A percentile compares a stretch with the other conserved stretches of the same genome.
These are phyloP conservation scores for Heliamphora ciliata DNA, from an alignment of 179 eudicot genomes.

Conservation along the genomic window DNA sequence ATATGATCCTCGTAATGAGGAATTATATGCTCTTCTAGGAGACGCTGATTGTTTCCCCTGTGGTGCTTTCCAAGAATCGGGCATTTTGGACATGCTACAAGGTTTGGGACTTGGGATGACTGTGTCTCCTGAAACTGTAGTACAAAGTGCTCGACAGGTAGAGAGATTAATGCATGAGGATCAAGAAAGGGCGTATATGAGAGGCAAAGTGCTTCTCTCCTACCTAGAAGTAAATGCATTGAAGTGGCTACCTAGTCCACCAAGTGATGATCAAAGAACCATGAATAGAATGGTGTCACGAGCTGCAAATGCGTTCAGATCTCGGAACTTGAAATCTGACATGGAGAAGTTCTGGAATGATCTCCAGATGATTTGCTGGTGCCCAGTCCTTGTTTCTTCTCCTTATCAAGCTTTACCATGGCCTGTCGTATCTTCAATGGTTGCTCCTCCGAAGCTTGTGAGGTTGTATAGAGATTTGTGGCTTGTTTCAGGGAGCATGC, in stretches of 20 bases:
- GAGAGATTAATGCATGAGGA: conserved; percentile 58
- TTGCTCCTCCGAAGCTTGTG: conserved; percentile 97
- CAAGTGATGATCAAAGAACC: conserved; percentile 52
- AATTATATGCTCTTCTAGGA: conserved; percentile 72
- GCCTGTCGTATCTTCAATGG: conserved; percentile 75
- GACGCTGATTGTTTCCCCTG: conserved; percentile 84
- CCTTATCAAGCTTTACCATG: conserved; percentile 86
- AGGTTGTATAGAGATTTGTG: conserved; percentile 70
- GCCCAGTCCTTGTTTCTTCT: conserved; percentile 83
- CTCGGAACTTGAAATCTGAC: conserved; percentile 69
- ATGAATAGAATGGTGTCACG: conserved; percentile 69
- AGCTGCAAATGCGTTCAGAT: conserved; percentile 69
- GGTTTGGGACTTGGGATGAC: conserved; percentile 77
- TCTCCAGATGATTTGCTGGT: conserved; percentile 84
- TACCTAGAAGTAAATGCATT: conserved; percentile 94
- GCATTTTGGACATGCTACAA: conserved; percentile 70
- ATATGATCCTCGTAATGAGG: conserved; percentile 96
- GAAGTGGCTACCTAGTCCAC: conserved; percentile 59
- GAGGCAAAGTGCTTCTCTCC: conserved; percentile 82
- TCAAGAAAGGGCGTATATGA: conserved; percentile 59
- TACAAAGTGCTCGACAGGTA: conserved; percentile 80
- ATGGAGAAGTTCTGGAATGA: conserved; percentile 92
- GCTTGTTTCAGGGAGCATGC: conserved; percentile 98
- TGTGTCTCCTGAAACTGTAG: conserved; percentile 72
- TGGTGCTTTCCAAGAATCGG: conserved; percentile 57